phyloP scores from a whole-genome alignment of 2,329 filamentous ascomycete genomes.

The Coniochaeta sp. region DNA sequence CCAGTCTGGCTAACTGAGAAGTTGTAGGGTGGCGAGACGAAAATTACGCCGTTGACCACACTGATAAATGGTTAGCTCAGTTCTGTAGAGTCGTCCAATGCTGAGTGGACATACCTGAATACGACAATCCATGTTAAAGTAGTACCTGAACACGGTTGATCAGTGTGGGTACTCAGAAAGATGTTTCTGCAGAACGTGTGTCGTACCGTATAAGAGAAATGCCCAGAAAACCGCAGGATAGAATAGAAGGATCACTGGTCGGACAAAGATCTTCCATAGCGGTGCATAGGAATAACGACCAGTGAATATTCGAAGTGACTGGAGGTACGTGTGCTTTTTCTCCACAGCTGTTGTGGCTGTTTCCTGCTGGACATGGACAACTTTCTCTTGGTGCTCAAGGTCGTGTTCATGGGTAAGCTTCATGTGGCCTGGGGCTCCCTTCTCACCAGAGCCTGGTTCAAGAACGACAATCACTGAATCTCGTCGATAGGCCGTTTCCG shows the following conservation, averaged over 20 bases:
- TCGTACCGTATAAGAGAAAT: slow-evolving; percentile 37
- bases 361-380: slow-evolving; percentile 1
- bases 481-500: slow-evolving; percentile 40
- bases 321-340: slow-evolving; percentile 23
- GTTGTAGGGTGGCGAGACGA: slow-evolving; percentile 41
- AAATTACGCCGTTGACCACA: slow-evolving; percentile 41
- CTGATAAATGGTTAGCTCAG: neutral
- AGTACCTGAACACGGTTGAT: slow-evolving; percentile 7
- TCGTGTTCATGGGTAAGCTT: slow-evolving; percentile 13
- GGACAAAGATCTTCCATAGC: slow-evolving; percentile 29
- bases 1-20: slow-evolving; percentile 40
- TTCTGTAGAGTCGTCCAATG: no score
- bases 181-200: slow-evolving; percentile 13
- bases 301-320: slow-evolving; percentile 24
- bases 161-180: neutral
- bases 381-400: slow-evolving; percentile 5
- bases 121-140: slow-evolving; percentile 26
- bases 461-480: slow-evolving; percentile 11
- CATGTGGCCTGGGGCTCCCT: slow-evolving; percentile 5
- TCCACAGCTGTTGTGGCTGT: slow-evolving; percentile 8
- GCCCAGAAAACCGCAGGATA: slow-evolving; percentile 44
- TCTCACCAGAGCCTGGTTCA: slow-evolving; percentile 1
- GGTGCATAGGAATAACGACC: slow-evolving; percentile 28
- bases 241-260: slow-evolving; percentile 40
- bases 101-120: slow-evolving; percentile 26